Evolutionary conservation across 2,329 filamentous ascomycete genomes (phyloP), one percentile per base, ranked within the genome.

Genomic region (Chaetomiaceae sp.): DNA sequence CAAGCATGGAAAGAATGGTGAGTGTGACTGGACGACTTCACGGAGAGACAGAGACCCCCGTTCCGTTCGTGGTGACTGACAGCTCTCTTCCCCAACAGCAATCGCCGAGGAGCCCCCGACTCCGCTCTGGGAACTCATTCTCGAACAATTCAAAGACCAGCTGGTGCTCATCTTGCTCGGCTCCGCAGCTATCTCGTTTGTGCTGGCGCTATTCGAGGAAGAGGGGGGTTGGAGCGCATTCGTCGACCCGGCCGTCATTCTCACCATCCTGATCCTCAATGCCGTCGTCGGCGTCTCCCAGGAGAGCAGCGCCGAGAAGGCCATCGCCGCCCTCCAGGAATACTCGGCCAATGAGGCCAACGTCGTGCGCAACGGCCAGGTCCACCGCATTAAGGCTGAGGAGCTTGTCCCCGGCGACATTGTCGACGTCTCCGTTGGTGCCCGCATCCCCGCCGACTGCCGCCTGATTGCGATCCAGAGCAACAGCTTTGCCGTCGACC

Each of bases 101-200:
- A 83, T 83, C 55, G 72, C 78, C 40, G 93, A 99, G 73, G 93
- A 99, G 59, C 93, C 93, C 48, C 90, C 93, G 3, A 99, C 93
- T 27, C 93, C 93, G 34, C 69, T 99, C 42, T 99, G 92, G 93
- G 82, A 97, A 72, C 84, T 99, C 57, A 89, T 99, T 50, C 79
- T 99, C 53, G 93, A 99, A 73, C 93, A 99, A 70, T 99, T 99
- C 79, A 96, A 99, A 72, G 93, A 99, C 68, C 93, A 99, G 71
- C 82, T 99, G 42, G 93, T 99, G 60, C 81, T 99, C 48, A 99
- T 99, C 62, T 78, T 99, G 19, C 81, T 99, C 44, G 93, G 83
- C 48, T 97, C 92, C 33, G 93, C 93, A 10, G 89, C 86, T 17
- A 85, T 99, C 31, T 97, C 93, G 2, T 97, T 99, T 66, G 83